A percentile compares a stretch with the other conserved stretches of the same genome.
Conservation (phyloP, 805 yeast genomes). For the Sugiyamaella valdiviana region DNA sequence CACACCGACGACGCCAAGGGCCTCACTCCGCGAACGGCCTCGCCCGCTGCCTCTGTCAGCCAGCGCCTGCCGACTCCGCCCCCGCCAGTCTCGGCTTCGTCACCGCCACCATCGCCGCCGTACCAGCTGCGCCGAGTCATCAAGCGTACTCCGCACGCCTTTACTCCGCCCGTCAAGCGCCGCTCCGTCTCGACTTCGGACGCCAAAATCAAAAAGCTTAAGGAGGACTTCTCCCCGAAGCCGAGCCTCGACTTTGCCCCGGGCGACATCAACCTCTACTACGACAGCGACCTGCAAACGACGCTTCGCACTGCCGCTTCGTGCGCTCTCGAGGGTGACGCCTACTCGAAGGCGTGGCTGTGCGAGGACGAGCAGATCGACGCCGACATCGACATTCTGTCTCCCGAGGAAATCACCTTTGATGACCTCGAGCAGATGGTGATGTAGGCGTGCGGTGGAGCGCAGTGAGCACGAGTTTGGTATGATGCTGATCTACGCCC, state of each 20-base stretch:
- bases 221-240: not conserved
- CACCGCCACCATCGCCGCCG: constrained; percentile 13
- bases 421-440: constrained; percentile 27
- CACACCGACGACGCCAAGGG: not conserved
- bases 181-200: constrained; percentile 1
- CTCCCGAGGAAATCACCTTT: constrained; percentile 25
- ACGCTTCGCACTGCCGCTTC: constrained; percentile 14
- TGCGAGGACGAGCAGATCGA: constrained; percentile 12
- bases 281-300: constrained; percentile 1
- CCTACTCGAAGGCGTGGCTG: constrained; percentile 9
- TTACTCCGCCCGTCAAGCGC: constrained; percentile 15
- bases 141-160: constrained; percentile 21
- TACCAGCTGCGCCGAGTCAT: constrained; percentile 19
- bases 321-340: constrained; percentile 15
- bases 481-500: too few relatives aligned
- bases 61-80: not conserved
- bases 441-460: not conserved
- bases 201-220: constrained; percentile 1
- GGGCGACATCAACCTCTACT: constrained; percentile 1
- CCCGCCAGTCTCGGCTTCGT: constrained; percentile 3
- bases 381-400: constrained; percentile 11
- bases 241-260: not conserved
- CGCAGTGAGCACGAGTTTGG: too few relatives aligned
- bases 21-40: too few relatives aligned
- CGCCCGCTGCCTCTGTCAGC: constrained; percentile 3